A percentile compares a stretch with the other conserved stretches of the same genome.
Conservation (phyloP, 805 yeast genomes). For the Sugiyamaella mastotermitis region DNA sequence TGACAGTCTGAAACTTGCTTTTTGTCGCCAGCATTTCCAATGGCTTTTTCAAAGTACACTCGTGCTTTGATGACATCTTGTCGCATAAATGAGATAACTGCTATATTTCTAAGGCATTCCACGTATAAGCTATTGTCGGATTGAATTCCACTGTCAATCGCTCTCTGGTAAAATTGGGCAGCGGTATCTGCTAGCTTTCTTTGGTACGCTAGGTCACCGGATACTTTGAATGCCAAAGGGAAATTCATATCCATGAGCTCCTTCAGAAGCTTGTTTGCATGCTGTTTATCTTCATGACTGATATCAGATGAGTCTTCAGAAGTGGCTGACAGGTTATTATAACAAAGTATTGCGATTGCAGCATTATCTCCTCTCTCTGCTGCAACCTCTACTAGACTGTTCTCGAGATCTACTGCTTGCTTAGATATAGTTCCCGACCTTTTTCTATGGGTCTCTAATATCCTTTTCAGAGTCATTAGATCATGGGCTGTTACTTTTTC, state of each 20-base stretch:
- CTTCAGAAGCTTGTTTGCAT: constrained; percentile 58
- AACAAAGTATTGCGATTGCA: constrained; percentile 71
- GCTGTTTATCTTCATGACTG: constrained; percentile 46
- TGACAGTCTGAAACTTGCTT: constrained; percentile 62
- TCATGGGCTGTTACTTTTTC: constrained; percentile 43
- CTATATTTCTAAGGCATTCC: constrained; percentile 61
- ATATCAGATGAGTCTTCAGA: constrained; percentile 39
- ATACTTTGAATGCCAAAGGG: constrained; percentile 68
- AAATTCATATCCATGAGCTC: constrained; percentile 55
- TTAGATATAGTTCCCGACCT: constrained; percentile 55
- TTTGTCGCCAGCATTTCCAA: constrained; percentile 48
- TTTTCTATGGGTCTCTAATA: constrained; percentile 54
- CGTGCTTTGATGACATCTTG: constrained; percentile 50
- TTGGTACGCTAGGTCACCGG: constrained; percentile 67
- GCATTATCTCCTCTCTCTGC: constrained; percentile 80
- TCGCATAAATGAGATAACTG: constrained; percentile 52
- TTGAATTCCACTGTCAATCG: constrained; percentile 39
- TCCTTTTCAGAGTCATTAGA: constrained; percentile 61
- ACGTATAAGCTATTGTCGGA: constrained; percentile 51
- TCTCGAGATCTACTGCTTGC: constrained; percentile 56
- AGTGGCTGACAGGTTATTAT: constrained; percentile 24
- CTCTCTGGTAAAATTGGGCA: constrained; percentile 49
- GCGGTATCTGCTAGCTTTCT: constrained; percentile 49
- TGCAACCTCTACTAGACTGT: constrained; percentile 69
- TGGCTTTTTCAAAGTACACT: constrained; percentile 52